Base-by-base conservation (phyloP, 805 yeast genomes). In the Ogataea chonburiensis region DNA sequence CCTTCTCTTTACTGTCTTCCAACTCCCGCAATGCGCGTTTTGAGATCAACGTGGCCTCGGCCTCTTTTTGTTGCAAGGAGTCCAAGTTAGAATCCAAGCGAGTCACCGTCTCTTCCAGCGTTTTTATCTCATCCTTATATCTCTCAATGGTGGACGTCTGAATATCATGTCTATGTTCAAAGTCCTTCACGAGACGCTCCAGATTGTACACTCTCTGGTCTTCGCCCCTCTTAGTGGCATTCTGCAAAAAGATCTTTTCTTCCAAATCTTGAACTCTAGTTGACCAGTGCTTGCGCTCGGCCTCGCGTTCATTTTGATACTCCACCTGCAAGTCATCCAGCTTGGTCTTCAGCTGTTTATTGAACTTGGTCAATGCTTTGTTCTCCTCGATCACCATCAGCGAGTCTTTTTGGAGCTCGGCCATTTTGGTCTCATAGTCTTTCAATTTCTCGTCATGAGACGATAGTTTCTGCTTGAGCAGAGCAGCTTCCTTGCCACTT, bases 311-410 rank as follows among this genome's bases (percentile, higher is more conserved):
- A 24, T 71, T 71, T 17, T 70, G 65, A 38, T 75, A 57, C 40
- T 74, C 72, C 1, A 60, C 63, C 46, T 79, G 79, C 17, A 75
- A 51, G 5, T 62, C 66, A 18, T 64, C 55, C 8, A 75, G 62
- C 46, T 75, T 73, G 11, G 42, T 38, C 34, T 63, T 68, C 43
- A 83, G 58, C 31, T 77, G 76, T 22, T 60, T 60, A 48, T 81
- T 77, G 41, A 68, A 70, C 43, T 69, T 79, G 17, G 72, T 74
- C 27, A 83, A 53, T 1, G 82, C 72, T 49, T 77, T 79, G 50
- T 80, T 82, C 52, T 84, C 93, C 56, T 84, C 86, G 16, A 67
- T 61, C 4, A 79, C 58, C 32, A 78, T 75, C 38, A 80, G 63
- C 24, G 73, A 70, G 29, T 77, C 77, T 28, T 73, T 72, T 41